Percentiles rank a stretch among this genome's conserved stretches.
Evolutionary conservation across 2,329 filamentous ascomycete species (phyloP).

Genomic region (Epichloe baconii): DNA sequence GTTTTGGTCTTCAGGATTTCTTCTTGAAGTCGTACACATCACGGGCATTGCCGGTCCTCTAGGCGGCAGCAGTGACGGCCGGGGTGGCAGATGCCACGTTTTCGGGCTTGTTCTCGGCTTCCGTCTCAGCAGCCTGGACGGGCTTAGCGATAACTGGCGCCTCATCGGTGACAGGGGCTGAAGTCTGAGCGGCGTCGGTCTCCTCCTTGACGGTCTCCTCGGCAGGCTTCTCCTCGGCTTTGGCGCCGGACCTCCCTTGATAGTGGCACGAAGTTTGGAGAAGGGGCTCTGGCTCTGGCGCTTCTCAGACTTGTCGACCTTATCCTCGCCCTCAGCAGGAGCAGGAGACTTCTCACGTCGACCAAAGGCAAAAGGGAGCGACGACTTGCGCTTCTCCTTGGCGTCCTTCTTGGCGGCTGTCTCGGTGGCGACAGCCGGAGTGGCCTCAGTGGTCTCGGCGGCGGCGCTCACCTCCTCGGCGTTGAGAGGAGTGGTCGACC

Average conservation of each 20-base stretch:
- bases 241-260: slow-evolving; percentile 34
- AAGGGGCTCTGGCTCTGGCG: slow-evolving; percentile 28
- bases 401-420: slow-evolving; percentile 47
- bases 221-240: slow-evolving; percentile 28
- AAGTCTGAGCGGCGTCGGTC: slow-evolving; percentile 17
- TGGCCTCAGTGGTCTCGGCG: slow-evolving; percentile 33
- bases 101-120: slow-evolving; percentile 29
- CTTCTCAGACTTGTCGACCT: slow-evolving; percentile 18
- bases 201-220: slow-evolving; percentile 23
- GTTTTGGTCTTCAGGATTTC: slow-evolving; percentile 9
- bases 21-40: slow-evolving; percentile 14
- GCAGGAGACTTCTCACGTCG: slow-evolving; percentile 56
- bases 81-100: slow-evolving; percentile 28
- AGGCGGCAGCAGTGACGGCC: slow-evolving; percentile 38
- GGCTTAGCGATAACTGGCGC: slow-evolving; percentile 14
- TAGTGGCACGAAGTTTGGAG: slow-evolving; percentile 47
- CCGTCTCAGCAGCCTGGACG: slow-evolving; percentile 15
- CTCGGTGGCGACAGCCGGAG: slow-evolving; percentile 32
- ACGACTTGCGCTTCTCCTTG: slow-evolving; percentile 77
- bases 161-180: slow-evolving; percentile 14
- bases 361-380: slow-evolving; percentile 60
- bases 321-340: slow-evolving; percentile 48
- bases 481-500: slow-evolving; percentile 42
- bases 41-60: slow-evolving; percentile 19
- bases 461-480: slow-evolving; percentile 40